These are phyloP conservation scores for Phellinidium pouzarii DNA, from an alignment of 1,284 basidiomycete species.

Conservation along the genomic window DNA sequence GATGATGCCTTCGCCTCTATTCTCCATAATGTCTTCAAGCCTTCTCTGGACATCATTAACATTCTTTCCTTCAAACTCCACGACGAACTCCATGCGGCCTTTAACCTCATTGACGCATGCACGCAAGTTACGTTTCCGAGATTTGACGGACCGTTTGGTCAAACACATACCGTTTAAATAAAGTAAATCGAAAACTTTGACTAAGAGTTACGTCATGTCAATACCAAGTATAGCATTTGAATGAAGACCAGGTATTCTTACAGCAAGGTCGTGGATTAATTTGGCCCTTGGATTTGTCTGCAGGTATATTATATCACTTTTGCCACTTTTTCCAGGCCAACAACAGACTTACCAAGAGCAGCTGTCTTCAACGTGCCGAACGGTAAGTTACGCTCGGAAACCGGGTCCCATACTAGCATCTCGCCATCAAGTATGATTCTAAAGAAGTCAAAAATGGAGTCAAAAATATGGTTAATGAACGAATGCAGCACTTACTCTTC, in stretches of 20 bases:
- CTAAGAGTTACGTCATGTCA: slow-evolving; percentile 35
- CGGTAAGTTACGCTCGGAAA: slow-evolving; percentile 76
- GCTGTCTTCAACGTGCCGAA: slow-evolving; percentile 92
- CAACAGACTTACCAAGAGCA: slow-evolving; percentile 53
- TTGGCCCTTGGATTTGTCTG: slow-evolving; percentile 66
- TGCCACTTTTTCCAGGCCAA: not conserved
- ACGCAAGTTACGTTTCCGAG: slow-evolving; percentile 65
- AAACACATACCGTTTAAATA: slow-evolving; percentile 76
- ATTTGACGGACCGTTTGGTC: slow-evolving; percentile 52
- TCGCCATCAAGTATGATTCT: slow-evolving; percentile 93
- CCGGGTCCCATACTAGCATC: slow-evolving; percentile 95
- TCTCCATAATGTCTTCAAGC: slow-evolving; percentile 78
- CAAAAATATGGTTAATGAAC: not conserved
- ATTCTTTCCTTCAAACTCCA: slow-evolving; percentile 65
- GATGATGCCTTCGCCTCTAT: slow-evolving; percentile 85
- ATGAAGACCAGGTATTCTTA: slow-evolving; percentile 36
- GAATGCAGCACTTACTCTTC: slow-evolving; percentile 70
- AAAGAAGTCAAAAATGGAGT: slow-evolving; percentile 7
- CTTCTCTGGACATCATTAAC: slow-evolving; percentile 72
- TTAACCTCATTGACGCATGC: slow-evolving; percentile 55
- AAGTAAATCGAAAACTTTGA: slow-evolving; percentile 91
- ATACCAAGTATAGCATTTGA: not conserved
- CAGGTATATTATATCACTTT: not conserved
- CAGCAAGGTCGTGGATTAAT: slow-evolving; percentile 82
- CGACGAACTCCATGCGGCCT: slow-evolving; percentile 75